phyloP scores from a whole-genome alignment of 805 yeast species.

The Cyberlindnera sargentensis region DNA sequence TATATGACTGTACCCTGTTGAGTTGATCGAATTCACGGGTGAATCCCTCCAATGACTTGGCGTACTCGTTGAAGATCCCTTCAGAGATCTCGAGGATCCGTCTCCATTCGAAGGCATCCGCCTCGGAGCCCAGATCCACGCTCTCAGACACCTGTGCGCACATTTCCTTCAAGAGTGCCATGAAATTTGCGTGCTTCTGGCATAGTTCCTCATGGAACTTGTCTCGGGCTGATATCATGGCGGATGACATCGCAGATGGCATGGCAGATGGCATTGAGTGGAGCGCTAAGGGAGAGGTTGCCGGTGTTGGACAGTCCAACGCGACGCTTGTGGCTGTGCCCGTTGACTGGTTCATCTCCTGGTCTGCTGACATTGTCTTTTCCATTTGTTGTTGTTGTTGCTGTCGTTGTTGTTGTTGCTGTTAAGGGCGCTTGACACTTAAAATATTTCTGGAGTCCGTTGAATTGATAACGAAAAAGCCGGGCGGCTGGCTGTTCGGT shows the following conservation, averaged over 20 bases:
- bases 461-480: too few relatives aligned
- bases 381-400: too few relatives aligned
- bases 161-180: neutral
- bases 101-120: constrained; percentile 1
- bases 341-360: neutral
- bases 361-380: too few relatives aligned
- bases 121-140: neutral
- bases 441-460: neutral
- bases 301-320: neutral
- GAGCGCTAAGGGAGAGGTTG: neutral
- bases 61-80: constrained; percentile 15
- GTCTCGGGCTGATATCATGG: neutral
- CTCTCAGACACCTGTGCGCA: neutral
- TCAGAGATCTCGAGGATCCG: constrained; percentile 12
- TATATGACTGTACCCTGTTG: constrained; percentile 11
- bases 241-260: neutral
- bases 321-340: neutral
- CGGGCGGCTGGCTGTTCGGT: too few relatives aligned
- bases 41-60: constrained; percentile 15
- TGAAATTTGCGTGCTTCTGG: neutral
- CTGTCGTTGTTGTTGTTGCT: too few relatives aligned
- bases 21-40: constrained; percentile 18
- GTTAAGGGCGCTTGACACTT: neutral
- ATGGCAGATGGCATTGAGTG: neutral
- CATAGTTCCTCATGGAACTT: neutral